Evolutionary conservation across 129 eudicot species (phyloP), one percentile per base, ranked within the genome.

Genomic region (Mikania micrantha): DNA sequence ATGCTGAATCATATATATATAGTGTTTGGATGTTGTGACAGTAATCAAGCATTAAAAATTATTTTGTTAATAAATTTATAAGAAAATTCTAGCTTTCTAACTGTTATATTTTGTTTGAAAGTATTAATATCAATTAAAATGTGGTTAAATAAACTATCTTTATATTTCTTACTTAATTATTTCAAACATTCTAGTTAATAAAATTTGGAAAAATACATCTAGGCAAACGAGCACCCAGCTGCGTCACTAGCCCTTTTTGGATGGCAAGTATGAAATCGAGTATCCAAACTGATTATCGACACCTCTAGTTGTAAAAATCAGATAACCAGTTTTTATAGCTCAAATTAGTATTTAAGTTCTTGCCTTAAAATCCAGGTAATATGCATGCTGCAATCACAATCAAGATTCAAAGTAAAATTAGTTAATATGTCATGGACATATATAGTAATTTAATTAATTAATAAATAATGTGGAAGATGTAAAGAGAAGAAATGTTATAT

Each of bases 331-430:
- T 27, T 28, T 25, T 12, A 15, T 56, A 29, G 12, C 20, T 66
- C 21, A 34, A 28, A 57, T 28, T 15, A 29, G 38, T n/a, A n/a
- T n/a, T n/a, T 38, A 69, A 53, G 71, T 64, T 63, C 36, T 73
- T 73, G 62, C 77, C 77, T 87, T 88, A 62, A 58, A 94, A 79
- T 89, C 99, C 5, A 94, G 84, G 84, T 87, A 94, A 76, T 94
- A 94, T 19, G 99, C 92, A 80, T 94, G 99, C 97, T 91, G 97
- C 78, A 19, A 67, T 41, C 36, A 67, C 17, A 73, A 72, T 28
- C 29, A 8, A 17, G 5, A 58, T 67, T 49, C 29, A 25, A 40
- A 48, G 75, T 22, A 20, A 75, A 61, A 16, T 22, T 47, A 72
- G 67, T 41, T 35, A 78, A 60, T 40, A 63, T 40, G 40, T 57